Percentiles rank a stretch among this genome's conserved stretches.
Conservation (phyloP, 2,329 filamentous ascomycete genomes). For the Trichoderma sp. region DNA sequence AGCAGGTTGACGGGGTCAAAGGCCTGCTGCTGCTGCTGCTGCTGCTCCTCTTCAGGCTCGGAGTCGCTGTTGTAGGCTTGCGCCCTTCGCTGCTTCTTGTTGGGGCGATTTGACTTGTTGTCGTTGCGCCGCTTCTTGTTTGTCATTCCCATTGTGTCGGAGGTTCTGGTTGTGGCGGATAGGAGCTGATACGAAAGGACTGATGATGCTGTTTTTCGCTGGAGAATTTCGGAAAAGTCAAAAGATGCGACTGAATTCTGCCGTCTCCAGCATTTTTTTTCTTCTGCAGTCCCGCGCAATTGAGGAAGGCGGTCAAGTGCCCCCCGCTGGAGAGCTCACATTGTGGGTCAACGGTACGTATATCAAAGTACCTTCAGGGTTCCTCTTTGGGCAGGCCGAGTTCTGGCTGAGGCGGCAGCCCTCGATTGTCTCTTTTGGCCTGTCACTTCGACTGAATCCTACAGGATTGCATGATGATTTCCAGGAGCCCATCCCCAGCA, state of each 20-base stretch:
- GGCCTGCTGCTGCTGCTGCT: slow-evolving; percentile 43
- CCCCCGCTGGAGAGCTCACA: slow-evolving; percentile 14
- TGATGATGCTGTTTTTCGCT: slow-evolving; percentile 21
- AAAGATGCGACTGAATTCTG: slow-evolving; percentile 23
- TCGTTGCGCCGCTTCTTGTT: slow-evolving; percentile 42
- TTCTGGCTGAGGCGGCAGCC: background rate
- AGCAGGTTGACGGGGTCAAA: slow-evolving; percentile 57
- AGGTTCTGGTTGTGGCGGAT: slow-evolving; percentile 18
- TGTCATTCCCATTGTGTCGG: slow-evolving; percentile 38
- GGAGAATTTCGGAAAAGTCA: background rate
- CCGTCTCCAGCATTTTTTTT: slow-evolving; percentile 26
- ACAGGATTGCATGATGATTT: background rate
- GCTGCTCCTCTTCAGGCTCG: slow-evolving; percentile 44
- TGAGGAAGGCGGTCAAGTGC: slow-evolving; percentile 27
- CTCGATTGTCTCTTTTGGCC: background rate
- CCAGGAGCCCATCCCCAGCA: too few species aligned
- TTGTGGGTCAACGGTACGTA: background rate
- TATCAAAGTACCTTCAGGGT: too few species aligned
- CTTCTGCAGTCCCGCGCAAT: background rate
- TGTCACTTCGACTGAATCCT: background rate
- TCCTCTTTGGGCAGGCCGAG: background rate
- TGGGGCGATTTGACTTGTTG: slow-evolving; percentile 44
- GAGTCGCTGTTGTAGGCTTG: slow-evolving; percentile 57
- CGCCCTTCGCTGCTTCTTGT: slow-evolving; percentile 57
- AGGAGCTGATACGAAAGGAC: slow-evolving; percentile 16